A percentile compares a stretch with the other conserved stretches of the same genome.
These are phyloP conservation scores for Fraxinus latifolia DNA, from an alignment of 305 asterid genomes.

Conservation along the genomic window DNA sequence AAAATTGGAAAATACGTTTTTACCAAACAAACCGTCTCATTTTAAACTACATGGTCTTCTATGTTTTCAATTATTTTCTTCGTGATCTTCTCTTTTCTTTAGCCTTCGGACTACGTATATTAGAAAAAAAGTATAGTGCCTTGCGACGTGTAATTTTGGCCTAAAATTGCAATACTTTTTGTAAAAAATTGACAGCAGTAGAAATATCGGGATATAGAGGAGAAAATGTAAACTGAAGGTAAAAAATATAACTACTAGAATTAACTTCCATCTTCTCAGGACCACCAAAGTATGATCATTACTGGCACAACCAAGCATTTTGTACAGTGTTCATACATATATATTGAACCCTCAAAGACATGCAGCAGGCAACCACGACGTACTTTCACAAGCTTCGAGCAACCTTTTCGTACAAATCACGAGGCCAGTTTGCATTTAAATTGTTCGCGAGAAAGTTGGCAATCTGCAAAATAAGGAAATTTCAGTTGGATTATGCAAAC, in stretches of 20 bases:
- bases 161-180: neutral
- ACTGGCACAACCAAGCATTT: neutral
- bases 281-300: neutral
- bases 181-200: neutral
- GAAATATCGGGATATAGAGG: neutral
- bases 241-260: neutral
- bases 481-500: slow-evolving; percentile 5
- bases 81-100: neutral
- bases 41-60: neutral
- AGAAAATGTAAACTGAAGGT: neutral
- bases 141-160: neutral
- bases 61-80: neutral
- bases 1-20: neutral
- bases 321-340: neutral
- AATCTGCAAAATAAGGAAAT: slow-evolving; percentile 54
- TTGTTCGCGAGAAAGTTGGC: slow-evolving; percentile 89
- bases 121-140: neutral
- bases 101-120: neutral
- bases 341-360: neutral
- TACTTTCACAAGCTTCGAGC: slow-evolving; percentile 62
- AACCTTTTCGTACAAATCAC: slow-evolving; percentile 84
- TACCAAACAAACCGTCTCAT: neutral
- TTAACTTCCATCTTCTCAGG: neutral
- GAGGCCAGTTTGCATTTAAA: slow-evolving; percentile 83
- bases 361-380: neutral